Percentiles rank a stretch among this genome's conserved stretches.
phyloP scores from a whole-genome alignment of 495 filamentous ascomycete species.

The Penicillium turbatum region DNA sequence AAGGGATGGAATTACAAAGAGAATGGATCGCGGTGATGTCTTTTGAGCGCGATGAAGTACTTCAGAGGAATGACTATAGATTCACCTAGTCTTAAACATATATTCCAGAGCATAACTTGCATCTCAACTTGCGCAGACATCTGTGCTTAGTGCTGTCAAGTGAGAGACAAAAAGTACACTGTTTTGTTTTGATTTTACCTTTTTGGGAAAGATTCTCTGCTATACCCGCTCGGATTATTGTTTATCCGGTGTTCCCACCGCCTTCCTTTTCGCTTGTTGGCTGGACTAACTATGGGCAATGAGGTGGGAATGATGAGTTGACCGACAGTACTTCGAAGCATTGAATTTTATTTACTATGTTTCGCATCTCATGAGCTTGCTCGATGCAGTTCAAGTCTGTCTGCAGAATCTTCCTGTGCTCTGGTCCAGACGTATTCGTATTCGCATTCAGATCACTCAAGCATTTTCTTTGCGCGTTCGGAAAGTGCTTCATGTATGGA shows the following conservation, averaged over 20 bases:
- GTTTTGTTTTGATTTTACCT: conserved; percentile 39
- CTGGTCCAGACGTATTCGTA: not conserved
- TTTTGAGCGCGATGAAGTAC: not conserved
- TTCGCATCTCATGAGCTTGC: too few species aligned
- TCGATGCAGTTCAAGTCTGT: not conserved
- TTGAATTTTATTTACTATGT: too few species aligned
- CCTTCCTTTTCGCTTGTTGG: conserved; percentile 5
- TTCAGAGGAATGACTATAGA: not conserved
- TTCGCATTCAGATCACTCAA: not conserved
- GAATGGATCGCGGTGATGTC: not conserved
- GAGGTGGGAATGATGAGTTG: not conserved
- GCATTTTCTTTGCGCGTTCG: not conserved
- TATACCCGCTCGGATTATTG: conserved; percentile 3
- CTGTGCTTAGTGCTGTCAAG: not conserved
- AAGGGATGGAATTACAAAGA: conserved; percentile 12
- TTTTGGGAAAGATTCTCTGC: conserved; percentile 14
- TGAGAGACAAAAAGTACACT: not conserved
- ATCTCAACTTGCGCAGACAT: not conserved
- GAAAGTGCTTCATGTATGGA: not conserved
- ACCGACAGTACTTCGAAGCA: too few species aligned
- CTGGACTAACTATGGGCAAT: not conserved
- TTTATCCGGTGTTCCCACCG: not conserved
- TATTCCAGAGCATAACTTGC: not conserved
- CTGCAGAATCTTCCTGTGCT: not conserved
- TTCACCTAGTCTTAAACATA: not conserved